phyloP scores from a whole-genome alignment of 768 basidiomycete species.

The Cystofilobasidium bisporidii region DNA sequence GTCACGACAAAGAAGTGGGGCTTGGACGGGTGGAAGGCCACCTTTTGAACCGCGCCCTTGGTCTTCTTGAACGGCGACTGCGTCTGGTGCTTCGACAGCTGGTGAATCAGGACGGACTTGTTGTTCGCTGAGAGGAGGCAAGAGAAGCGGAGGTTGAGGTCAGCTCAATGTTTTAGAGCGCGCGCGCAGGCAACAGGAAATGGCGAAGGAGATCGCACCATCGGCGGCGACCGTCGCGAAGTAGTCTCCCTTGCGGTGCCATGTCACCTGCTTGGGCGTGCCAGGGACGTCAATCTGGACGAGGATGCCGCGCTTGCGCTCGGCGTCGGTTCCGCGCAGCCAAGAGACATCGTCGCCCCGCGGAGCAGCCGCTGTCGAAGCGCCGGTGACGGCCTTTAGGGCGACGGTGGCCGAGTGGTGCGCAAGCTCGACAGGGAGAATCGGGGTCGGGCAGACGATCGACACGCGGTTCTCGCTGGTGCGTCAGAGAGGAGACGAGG shows the following conservation, averaged over 20 bases:
- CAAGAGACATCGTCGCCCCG: constrained; percentile 41
- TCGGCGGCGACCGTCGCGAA: constrained; percentile 66
- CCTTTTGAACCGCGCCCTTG: constrained; percentile 78
- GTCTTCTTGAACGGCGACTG: constrained; percentile 97
- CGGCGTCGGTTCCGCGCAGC: constrained; percentile 40
- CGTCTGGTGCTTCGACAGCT: constrained; percentile 82
- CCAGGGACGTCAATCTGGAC: constrained; percentile 43
- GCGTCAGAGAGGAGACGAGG: constrained; percentile 29
- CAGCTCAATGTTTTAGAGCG: neutral
- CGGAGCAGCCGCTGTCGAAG: constrained; percentile 31
- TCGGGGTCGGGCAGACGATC: constrained; percentile 44
- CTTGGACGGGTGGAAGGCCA: constrained; percentile 86
- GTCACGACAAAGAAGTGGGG: constrained; percentile 98
- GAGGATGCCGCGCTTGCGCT: constrained; percentile 42
- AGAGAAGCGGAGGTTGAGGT: no score
- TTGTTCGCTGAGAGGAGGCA: constrained; percentile 47
- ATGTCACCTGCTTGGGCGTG: constrained; percentile 65
- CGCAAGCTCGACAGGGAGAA: constrained; percentile 70
- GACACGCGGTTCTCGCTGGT: constrained; percentile 67
- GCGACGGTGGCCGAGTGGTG: constrained; percentile 48
- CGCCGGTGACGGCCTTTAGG: constrained; percentile 56
- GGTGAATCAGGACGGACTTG: constrained; percentile 89
- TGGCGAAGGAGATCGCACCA: constrained; percentile 47
- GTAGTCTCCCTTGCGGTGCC: constrained; percentile 94
- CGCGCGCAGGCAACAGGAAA: neutral